phyloP scores from a whole-genome alignment of 2,329 filamentous ascomycete species.

The Akanthomyces uredinophilus region DNA sequence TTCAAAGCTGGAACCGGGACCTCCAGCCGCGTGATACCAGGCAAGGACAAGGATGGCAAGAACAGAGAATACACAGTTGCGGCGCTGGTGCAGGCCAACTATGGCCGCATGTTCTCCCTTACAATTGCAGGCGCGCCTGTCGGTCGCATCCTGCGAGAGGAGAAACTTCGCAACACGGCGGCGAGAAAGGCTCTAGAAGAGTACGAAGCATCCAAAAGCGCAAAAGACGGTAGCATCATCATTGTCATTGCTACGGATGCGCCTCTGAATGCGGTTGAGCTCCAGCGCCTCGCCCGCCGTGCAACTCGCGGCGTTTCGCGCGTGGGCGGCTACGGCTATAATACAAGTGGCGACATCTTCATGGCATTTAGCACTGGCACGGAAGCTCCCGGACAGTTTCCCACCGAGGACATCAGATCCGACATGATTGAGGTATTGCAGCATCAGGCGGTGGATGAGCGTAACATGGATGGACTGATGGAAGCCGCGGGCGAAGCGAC shows the following conservation, averaged over 20 bases:
- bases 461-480: slow-evolving; percentile 54
- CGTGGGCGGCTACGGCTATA: slow-evolving; percentile 53
- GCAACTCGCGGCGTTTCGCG: slow-evolving; percentile 52
- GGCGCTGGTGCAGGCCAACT: slow-evolving; percentile 57
- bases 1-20: slow-evolving; percentile 61
- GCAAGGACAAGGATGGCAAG: slow-evolving; percentile 25
- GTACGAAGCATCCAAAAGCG: slow-evolving; percentile 35
- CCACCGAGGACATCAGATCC: slow-evolving; percentile 32
- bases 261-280: slow-evolving; percentile 49
- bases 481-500: slow-evolving; percentile 54
- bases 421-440: slow-evolving; percentile 30
- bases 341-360: slow-evolving; percentile 57
- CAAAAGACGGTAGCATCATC: slow-evolving; percentile 57
- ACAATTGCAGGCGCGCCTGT: slow-evolving; percentile 53
- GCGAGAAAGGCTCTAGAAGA: slow-evolving; percentile 18
- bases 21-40: slow-evolving; percentile 40
- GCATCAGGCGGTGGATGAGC: slow-evolving; percentile 47
- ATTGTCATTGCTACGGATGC: slow-evolving; percentile 55
- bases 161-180: neutral
- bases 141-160: slow-evolving; percentile 43
- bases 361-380: slow-evolving; percentile 57
- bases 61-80: slow-evolving; percentile 47
- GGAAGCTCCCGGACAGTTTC: slow-evolving; percentile 31
- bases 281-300: slow-evolving; percentile 50
- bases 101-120: slow-evolving; percentile 49